phyloP scores from a whole-genome alignment of 768 basidiomycete species.

The Suillus paluster region DNA sequence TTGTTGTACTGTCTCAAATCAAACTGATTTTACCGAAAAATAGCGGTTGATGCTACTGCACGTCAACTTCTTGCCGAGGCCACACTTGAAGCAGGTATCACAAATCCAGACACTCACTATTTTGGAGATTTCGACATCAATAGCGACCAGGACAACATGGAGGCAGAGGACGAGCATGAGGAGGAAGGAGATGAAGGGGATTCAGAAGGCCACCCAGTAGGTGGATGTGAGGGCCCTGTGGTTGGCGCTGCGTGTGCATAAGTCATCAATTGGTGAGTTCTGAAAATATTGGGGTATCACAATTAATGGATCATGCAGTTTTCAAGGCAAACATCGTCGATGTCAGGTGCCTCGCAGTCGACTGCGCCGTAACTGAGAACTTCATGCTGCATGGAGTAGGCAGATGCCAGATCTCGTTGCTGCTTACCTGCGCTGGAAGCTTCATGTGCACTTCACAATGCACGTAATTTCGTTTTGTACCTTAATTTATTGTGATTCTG shows the following conservation, averaged over 20 bases:
- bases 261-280: neutral
- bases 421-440: neutral
- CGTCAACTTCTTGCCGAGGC: neutral
- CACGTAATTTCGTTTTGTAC: no score
- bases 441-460: no score
- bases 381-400: neutral
- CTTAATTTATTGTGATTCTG: slow-evolving; percentile 27
- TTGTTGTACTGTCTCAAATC: neutral
- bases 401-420: neutral
- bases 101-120: neutral
- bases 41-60: neutral
- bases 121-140: neutral
- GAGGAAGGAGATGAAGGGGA: neutral
- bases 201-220: neutral
- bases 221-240: neutral
- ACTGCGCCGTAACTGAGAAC: neutral
- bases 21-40: neutral
- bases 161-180: neutral
- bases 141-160: neutral
- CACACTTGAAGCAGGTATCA: neutral
- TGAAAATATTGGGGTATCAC: neutral
- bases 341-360: neutral
- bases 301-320: neutral
- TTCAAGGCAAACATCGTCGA: neutral
- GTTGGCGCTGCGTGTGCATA: neutral